A percentile compares a stretch with the other conserved stretches of the same genome.
phyloP scores from a whole-genome alignment of 1,139 yeast species.

The Cylindricascospora bacillispora region DNA sequence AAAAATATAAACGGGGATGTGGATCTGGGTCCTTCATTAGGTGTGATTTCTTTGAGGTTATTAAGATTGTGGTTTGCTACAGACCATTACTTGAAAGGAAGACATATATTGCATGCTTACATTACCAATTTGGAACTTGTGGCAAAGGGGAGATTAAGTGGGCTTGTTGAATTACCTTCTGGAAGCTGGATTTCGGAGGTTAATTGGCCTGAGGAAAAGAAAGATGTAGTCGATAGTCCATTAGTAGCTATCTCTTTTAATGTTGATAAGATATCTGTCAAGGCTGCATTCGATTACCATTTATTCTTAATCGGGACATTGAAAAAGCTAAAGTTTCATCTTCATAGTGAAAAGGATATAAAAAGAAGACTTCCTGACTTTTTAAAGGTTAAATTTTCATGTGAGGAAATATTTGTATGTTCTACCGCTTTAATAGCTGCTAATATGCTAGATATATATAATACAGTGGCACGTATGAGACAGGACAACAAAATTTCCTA shows the following conservation, averaged over 20 bases:
- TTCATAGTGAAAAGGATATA: constrained; percentile 56
- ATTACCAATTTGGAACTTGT: constrained; percentile 39
- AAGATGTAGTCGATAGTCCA: constrained; percentile 37
- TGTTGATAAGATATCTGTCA: constrained; percentile 41
- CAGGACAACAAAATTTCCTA: constrained; percentile 65
- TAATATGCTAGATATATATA: constrained; percentile 63
- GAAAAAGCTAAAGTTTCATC: constrained; percentile 37
- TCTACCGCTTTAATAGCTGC: constrained; percentile 80
- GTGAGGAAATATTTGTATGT: constrained; percentile 47
- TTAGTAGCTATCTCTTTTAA: constrained; percentile 52
- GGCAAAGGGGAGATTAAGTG: constrained; percentile 73
- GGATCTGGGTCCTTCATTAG: constrained; percentile 78
- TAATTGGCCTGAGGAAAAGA: constrained; percentile 40
- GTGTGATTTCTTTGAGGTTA: constrained; percentile 42
- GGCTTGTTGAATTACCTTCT: constrained; percentile 39
- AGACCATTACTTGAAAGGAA: constrained; percentile 56
- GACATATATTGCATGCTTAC: constrained; percentile 56
- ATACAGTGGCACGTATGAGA: constrained; percentile 56
- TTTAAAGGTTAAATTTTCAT: constrained; percentile 43
- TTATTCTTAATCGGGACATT: constrained; percentile 57
- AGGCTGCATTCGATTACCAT: constrained; percentile 72
- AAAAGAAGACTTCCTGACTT: constrained; percentile 40
- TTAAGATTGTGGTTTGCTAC: constrained; percentile 61
- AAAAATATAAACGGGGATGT: constrained; percentile 42
- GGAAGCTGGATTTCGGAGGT: constrained; percentile 53